phyloP scores from a whole-genome alignment of 352 stramenopile genomes.

The Pythium rhizo-oryzae region DNA sequence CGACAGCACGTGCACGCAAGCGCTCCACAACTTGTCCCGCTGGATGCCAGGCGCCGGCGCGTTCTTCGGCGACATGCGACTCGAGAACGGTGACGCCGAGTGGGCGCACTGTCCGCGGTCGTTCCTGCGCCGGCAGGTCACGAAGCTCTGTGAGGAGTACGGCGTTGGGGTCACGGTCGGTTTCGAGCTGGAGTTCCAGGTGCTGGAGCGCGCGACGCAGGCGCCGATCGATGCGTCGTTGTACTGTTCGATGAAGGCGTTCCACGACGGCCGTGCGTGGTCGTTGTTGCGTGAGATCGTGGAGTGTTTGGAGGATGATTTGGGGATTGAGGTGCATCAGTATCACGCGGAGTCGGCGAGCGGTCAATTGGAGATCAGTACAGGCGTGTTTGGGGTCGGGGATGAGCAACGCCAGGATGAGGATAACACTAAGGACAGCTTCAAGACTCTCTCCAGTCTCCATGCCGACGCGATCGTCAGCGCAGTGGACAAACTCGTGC shows the following conservation, averaged over 20 bases:
- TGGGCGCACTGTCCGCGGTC: slow-evolving; percentile 35
- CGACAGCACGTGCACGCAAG: neutral
- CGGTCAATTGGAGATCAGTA: slow-evolving; percentile 43
- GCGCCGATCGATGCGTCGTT: slow-evolving; percentile 29
- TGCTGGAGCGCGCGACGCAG: slow-evolving; percentile 5
- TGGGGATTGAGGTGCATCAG: slow-evolving; percentile 33
- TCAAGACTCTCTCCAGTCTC: too few species aligned
- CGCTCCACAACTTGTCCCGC: slow-evolving; percentile 12
- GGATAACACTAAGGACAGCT: too few species aligned
- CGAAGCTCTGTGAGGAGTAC: slow-evolving; percentile 4
- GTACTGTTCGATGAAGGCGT: slow-evolving; percentile 33
- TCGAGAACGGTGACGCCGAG: slow-evolving; percentile 8
- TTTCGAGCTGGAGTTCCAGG: slow-evolving; percentile 42
- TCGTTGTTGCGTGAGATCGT: slow-evolving; percentile 34
- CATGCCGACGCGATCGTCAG: slow-evolving; percentile 10
- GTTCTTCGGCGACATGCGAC: slow-evolving; percentile 36
- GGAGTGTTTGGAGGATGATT: slow-evolving; percentile 24
- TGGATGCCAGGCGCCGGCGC: slow-evolving; percentile 25
- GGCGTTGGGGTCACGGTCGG: slow-evolving; percentile 20
- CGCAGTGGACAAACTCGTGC: slow-evolving; percentile 33
- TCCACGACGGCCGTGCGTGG: slow-evolving; percentile 29
- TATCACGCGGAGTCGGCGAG: slow-evolving; percentile 36
- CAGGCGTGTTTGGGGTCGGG: slow-evolving; percentile 29
- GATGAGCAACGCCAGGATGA: too few species aligned
- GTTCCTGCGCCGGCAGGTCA: slow-evolving; percentile 30